Evolutionary conservation across 164 flowering plant genomes (phyloP).

Genomic region (Stephania cephalantha): DNA sequence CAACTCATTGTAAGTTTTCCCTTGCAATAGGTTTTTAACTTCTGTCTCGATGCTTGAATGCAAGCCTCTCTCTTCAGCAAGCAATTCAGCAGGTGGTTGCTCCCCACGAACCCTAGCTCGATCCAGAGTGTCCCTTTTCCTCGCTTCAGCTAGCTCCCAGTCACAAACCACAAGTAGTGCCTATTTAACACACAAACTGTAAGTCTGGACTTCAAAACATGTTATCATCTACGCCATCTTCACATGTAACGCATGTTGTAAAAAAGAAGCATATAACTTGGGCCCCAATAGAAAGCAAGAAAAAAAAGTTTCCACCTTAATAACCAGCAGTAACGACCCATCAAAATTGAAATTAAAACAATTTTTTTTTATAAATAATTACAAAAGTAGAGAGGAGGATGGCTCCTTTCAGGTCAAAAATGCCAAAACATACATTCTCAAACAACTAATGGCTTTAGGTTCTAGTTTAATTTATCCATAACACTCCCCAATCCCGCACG

Average conservation of each 20-base stretch:
- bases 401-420: too few species aligned
- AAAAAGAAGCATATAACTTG: neutral
- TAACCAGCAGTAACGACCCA: too few species aligned
- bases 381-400: too few species aligned
- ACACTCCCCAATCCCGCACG: too few species aligned
- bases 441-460: too few species aligned
- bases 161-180: slow-evolving; percentile 91
- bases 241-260: neutral
- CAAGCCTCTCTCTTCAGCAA: slow-evolving; percentile 92
- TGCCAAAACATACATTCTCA: too few species aligned
- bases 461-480: too few species aligned
- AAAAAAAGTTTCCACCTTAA: too few species aligned
- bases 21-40: slow-evolving; percentile 62
- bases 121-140: slow-evolving; percentile 82
- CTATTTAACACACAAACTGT: slow-evolving; percentile 29
- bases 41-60: slow-evolving; percentile 88
- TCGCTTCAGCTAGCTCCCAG: slow-evolving; percentile 94
- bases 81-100: slow-evolving; percentile 86
- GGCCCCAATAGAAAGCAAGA: neutral
- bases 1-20: slow-evolving; percentile 58
- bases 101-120: slow-evolving; percentile 98
- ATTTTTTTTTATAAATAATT: too few species aligned
- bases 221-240: neutral
- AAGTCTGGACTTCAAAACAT: neutral
- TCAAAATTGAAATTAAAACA: too few species aligned